A percentile compares a stretch with the other conserved stretches of the same genome.
phyloP scores from a whole-genome alignment of 805 yeast genomes.

The Ogataea philodendri region DNA sequence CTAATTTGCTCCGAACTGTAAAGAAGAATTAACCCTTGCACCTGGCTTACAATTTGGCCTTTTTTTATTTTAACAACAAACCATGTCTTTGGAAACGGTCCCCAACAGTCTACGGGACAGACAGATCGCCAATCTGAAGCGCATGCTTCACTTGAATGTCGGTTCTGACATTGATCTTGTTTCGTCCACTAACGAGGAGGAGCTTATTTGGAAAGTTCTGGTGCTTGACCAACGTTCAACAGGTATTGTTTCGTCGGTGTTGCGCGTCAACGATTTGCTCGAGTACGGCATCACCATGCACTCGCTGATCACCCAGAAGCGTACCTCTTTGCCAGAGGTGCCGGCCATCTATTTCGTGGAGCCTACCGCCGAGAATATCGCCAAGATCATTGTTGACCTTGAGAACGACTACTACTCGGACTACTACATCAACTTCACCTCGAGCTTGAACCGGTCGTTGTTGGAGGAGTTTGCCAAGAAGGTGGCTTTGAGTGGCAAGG shows the following conservation, averaged over 20 bases:
- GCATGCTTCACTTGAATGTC: slow-evolving; percentile 83
- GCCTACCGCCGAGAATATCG: slow-evolving; percentile 78
- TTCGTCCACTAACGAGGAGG: slow-evolving; percentile 55
- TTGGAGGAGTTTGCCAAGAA: slow-evolving; percentile 86
- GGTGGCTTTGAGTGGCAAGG: slow-evolving; percentile 69
- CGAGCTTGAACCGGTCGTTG: slow-evolving; percentile 70
- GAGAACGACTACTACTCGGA: slow-evolving; percentile 72
- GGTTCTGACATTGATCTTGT: slow-evolving; percentile 58
- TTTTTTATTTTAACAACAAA: slow-evolving; percentile 11
- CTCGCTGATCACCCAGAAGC: slow-evolving; percentile 61
- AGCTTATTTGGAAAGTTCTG: slow-evolving; percentile 86
- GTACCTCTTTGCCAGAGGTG: slow-evolving; percentile 90
- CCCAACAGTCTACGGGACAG: slow-evolving; percentile 29
- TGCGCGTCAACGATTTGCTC: slow-evolving; percentile 86
- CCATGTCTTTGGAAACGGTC: slow-evolving; percentile 22
- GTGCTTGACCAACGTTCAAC: slow-evolving; percentile 80
- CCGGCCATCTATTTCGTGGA: slow-evolving; percentile 91
- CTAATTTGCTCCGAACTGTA: no score
- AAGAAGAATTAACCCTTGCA: slow-evolving; percentile 1
- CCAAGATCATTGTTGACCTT: slow-evolving; percentile 68
- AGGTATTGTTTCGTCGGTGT: slow-evolving; percentile 83
- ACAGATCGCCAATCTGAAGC: slow-evolving; percentile 52
- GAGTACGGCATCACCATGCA: slow-evolving; percentile 92
- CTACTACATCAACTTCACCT: slow-evolving; percentile 82
- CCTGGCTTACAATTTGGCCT: no score